Base-by-base conservation (phyloP, 257 asterid species). In the Nicotiana paniculata region DNA sequence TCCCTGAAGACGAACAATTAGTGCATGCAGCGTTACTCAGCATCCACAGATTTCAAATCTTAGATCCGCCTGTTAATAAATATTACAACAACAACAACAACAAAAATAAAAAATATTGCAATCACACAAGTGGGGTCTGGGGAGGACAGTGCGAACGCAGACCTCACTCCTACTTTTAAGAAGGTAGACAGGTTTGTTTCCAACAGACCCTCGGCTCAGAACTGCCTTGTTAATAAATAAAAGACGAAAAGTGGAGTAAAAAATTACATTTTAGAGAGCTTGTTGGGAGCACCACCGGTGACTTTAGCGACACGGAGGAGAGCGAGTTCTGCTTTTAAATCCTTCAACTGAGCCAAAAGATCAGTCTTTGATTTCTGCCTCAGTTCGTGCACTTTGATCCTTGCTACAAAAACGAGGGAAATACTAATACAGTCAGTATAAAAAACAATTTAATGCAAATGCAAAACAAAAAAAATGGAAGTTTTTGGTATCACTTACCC, bases 301-400 rank as follows among this genome's bases (percentile, higher is more conserved):
- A 86, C 89, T 84, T 86, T 83, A 53, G 89, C 89, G 35, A 83
- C 89, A 48, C 87, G 89, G 39, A 86, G 89, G 28, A 81, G 85
- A 55, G 87, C 82, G n/a, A 86, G 87, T 57, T 86, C 85, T 3
- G 87, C 81, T 59, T 86, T 86, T 35, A 83, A 83, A 51, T 86
- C 89, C 70, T 83, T 84, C 77, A 86, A 66, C 84, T 86, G 87
- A 33, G 77, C 80, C 24, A 81, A 67, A 77, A 83, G 79, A 51
- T 86, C 87, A 9, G 81, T 10, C 83, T 83, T 86, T 0, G 81
- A 37, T 51, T 86, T 86, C 81, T 83, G 78, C 81, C 89, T 84
- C 70, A 86, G 77, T 53, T 86, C 89, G 77, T 86, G 89, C 16
- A 86, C 89, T 84, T 86, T 86, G 77, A 85, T 85, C 58, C 88